These are phyloP conservation scores for Penicillium chermesinum DNA, from an alignment of 495 filamentous ascomycete genomes.

Conservation along the genomic window DNA sequence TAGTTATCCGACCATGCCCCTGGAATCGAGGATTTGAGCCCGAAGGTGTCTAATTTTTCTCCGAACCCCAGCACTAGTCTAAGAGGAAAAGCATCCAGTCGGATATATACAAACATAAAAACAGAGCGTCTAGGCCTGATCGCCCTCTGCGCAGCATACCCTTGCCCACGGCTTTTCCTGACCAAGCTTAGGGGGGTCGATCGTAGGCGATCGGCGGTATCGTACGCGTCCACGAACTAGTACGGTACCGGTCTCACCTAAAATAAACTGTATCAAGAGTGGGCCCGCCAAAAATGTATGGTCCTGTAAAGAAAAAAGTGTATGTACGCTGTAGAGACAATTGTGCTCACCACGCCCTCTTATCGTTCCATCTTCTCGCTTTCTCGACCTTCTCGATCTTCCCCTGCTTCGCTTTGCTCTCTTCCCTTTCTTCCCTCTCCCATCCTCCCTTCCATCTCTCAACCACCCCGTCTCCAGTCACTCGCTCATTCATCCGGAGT, in stretches of 20 bases:
- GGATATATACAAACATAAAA: too few relatives aligned
- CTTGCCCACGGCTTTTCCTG: background rate
- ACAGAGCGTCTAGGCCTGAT: background rate
- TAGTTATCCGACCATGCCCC: too few relatives aligned
- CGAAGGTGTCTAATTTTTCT: too few relatives aligned
- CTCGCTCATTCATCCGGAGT: conserved; percentile 24
- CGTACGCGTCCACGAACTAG: background rate
- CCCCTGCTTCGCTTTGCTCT: conserved; percentile 6
- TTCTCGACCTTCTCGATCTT: conserved; percentile 3
- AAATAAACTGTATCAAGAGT: conserved; percentile 1
- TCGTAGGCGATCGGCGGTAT: conserved; percentile 3
- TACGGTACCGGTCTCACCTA: background rate
- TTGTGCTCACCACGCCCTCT: conserved; percentile 21
- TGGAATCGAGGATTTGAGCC: too few relatives aligned
- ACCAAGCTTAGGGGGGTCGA: background rate
- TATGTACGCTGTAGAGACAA: too few relatives aligned
- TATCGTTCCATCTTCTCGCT: background rate
- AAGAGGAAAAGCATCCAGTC: too few relatives aligned
- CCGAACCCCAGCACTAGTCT: too few relatives aligned
- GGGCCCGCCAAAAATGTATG: background rate
- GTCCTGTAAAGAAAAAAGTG: background rate
- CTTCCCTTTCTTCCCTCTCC: background rate
- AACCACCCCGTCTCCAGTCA: conserved; percentile 15
- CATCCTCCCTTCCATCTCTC: background rate
- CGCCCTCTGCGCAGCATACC: background rate